Evolutionary conservation across 371 early-diverging fungal genomes (phyloP).

Genomic region (Rhizopus arrhizus): DNA sequence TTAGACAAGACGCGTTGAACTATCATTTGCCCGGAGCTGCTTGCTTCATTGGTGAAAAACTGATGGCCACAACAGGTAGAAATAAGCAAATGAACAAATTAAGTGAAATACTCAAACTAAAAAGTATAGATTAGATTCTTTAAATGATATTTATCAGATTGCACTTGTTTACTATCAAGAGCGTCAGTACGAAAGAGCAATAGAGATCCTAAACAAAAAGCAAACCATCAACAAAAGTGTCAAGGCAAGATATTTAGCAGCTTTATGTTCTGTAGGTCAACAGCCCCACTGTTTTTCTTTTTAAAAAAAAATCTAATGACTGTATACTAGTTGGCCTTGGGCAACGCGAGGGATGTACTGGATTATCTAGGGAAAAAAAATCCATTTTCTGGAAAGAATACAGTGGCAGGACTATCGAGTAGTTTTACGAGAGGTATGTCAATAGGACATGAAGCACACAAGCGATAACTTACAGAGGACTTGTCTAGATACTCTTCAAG

Average conservation of each 20-base stretch:
- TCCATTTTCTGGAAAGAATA: conserved; percentile 45
- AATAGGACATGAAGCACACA: neutral
- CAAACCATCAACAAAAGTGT: conserved; percentile 55
- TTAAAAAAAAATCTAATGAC: neutral
- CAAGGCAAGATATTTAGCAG: conserved; percentile 64
- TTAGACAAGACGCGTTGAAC: conserved; percentile 58
- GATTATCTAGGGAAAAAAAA: conserved; percentile 63
- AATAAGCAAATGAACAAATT: conserved; percentile 1
- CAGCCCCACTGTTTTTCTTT: neutral
- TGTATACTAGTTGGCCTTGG: conserved; percentile 54
- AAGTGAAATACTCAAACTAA: neutral
- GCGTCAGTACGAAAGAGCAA: conserved; percentile 63
- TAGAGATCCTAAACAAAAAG: conserved; percentile 56
- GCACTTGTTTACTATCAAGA: conserved; percentile 62
- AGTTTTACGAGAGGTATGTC: no score
- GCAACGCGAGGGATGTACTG: conserved; percentile 61
- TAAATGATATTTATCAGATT: conserved; percentile 61
- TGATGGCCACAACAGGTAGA: conserved; percentile 55
- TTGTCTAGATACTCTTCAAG: neutral
- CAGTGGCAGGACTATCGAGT: conserved; percentile 1
- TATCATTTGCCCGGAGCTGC: conserved; percentile 58
- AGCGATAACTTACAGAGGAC: neutral
- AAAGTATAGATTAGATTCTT: conserved; percentile 41
- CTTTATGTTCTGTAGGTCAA: conserved; percentile 60
- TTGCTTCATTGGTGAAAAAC: conserved; percentile 65